Evolutionary conservation across 371 early-diverging fungal species (phyloP).

Genomic region (Apophysomyces ossiformis): DNA sequence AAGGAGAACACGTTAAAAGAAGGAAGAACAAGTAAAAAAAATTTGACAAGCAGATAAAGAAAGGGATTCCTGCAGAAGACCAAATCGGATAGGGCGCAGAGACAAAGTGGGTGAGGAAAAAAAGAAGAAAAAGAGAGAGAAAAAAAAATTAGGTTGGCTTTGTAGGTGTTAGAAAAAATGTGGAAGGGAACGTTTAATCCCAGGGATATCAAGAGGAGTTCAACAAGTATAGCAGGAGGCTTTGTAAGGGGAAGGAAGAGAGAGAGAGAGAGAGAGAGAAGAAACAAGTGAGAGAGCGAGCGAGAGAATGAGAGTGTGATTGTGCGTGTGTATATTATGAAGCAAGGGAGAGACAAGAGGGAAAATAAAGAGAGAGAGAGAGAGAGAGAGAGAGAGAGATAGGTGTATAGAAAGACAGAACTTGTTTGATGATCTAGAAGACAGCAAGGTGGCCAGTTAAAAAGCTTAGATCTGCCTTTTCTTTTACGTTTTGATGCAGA

Average conservation of each 20-base stretch:
- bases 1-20: not conserved
- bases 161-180: conserved; percentile 8
- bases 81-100: not conserved
- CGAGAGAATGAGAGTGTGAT: too few species aligned
- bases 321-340: too few species aligned
- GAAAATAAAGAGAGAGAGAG: not conserved
- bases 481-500: conserved; percentile 9
- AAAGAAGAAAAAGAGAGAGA: not conserved
- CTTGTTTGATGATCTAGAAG: conserved; percentile 4
- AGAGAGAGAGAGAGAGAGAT: not conserved
- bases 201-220: conserved; percentile 9
- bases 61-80: conserved; percentile 3
- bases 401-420: too few species aligned
- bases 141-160: conserved; percentile 4
- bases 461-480: conserved; percentile 8
- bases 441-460: conserved; percentile 6
- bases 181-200: conserved; percentile 9
- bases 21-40: conserved; percentile 6
- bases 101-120: not conserved
- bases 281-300: too few species aligned
- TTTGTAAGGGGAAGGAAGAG: not conserved
- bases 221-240: conserved; percentile 5
- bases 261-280: too few species aligned
- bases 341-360: too few species aligned
- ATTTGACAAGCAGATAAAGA: not conserved